phyloP scores from a whole-genome alignment of 2,329 filamentous ascomycete genomes.

The Colletotrichum cereale region DNA sequence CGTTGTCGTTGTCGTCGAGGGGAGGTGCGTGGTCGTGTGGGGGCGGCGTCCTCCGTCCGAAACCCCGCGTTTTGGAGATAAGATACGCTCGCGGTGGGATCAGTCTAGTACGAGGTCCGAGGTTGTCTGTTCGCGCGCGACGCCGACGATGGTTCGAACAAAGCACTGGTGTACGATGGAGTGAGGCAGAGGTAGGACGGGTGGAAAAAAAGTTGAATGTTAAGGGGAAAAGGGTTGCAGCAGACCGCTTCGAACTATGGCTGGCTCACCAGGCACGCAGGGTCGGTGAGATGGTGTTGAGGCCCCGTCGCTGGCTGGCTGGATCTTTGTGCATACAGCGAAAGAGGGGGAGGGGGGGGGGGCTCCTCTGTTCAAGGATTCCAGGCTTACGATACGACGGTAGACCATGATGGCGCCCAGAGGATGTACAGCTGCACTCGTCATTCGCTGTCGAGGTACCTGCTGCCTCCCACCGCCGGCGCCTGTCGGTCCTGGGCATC shows the following conservation, averaged over 20 bases:
- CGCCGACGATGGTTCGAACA: slow-evolving; percentile 25
- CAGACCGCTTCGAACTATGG: slow-evolving; percentile 34
- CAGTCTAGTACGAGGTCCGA: slow-evolving; percentile 32
- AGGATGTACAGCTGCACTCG: slow-evolving; percentile 32
- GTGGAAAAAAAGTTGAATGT: slow-evolving; percentile 12
- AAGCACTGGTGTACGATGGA: slow-evolving; percentile 5
- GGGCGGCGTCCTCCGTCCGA: slow-evolving; percentile 37
- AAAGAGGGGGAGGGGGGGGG: slow-evolving; percentile 8
- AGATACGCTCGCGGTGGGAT: slow-evolving; percentile 36
- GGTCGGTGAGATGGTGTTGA: slow-evolving; percentile 40
- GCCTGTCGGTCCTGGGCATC: slow-evolving; percentile 25
- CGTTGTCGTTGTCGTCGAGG: slow-evolving; percentile 20
- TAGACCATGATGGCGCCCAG: slow-evolving; percentile 3
- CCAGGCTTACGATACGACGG: slow-evolving; percentile 29
- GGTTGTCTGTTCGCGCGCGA: slow-evolving; percentile 37
- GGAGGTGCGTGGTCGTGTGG: slow-evolving; percentile 32
- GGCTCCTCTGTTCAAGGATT: slow-evolving; percentile 12
- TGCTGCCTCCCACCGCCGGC: slow-evolving; percentile 7
- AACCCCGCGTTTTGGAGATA: slow-evolving; percentile 40
- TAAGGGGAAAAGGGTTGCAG: slow-evolving; percentile 18
- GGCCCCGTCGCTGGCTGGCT: slow-evolving; percentile 29
- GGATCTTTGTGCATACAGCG: slow-evolving; percentile 29
- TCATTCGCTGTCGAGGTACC: slow-evolving; percentile 17
- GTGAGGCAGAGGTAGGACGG: neutral
- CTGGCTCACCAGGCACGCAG: slow-evolving; percentile 37